Percentiles rank a stretch among this genome's conserved stretches.
Evolutionary conservation across 2,329 filamentous ascomycete genomes (phyloP).

Genomic region (Corynespora cassiicola): DNA sequence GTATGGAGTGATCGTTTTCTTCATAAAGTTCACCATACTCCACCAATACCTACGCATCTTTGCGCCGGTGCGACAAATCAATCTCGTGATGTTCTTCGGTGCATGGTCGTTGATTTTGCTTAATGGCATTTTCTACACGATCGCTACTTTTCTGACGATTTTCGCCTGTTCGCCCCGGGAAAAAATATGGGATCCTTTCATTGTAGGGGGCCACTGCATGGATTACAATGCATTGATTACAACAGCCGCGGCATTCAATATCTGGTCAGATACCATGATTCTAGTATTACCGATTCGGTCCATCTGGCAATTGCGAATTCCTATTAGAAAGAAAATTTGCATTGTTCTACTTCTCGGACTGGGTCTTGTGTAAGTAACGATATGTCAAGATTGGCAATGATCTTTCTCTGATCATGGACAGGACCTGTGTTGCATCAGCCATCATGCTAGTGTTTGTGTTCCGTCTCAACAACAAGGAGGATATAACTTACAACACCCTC

Average conservation of each 20-base stretch:
- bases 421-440: slow-evolving; percentile 1
- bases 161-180: slow-evolving; percentile 10
- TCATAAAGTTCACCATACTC: slow-evolving; percentile 12
- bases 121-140: slow-evolving; percentile 9
- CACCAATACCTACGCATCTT: slow-evolving; percentile 14
- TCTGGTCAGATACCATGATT: slow-evolving; percentile 11
- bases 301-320: slow-evolving; percentile 11
- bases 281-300: slow-evolving; percentile 9
- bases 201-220: slow-evolving; percentile 4
- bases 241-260: slow-evolving; percentile 4
- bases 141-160: not conserved
- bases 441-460: too few relatives aligned
- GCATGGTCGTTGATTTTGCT: slow-evolving; percentile 4
- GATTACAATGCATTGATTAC: slow-evolving; percentile 4
- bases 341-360: slow-evolving; percentile 11
- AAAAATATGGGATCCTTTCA: slow-evolving; percentile 11
- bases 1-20: slow-evolving; percentile 3
- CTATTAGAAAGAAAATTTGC: slow-evolving; percentile 6
- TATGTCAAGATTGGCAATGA: not conserved
- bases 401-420: not conserved
- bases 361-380: slow-evolving; percentile 12
- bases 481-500: slow-evolving; percentile 2
- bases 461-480: too few relatives aligned
- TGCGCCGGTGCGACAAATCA: slow-evolving; percentile 5
- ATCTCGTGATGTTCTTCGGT: slow-evolving; percentile 9